These are phyloP conservation scores for Neocatenulostroma microsporum DNA, from an alignment of 2,329 filamentous ascomycete species.

Conservation along the genomic window DNA sequence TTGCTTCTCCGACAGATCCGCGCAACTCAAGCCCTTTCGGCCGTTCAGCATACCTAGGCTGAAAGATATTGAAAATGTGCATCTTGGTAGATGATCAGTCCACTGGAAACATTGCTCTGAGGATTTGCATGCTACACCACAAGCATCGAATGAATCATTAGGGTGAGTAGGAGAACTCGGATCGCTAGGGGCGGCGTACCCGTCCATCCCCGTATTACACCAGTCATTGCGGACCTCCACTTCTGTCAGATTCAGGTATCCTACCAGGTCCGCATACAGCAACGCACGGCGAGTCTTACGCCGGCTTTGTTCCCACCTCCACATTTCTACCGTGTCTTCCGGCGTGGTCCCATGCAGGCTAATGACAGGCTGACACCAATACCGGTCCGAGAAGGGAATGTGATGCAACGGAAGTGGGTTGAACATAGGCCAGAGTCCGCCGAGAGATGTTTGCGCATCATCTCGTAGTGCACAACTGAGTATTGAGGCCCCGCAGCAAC, in stretches of 20 bases:
- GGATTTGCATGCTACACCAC: conserved; percentile 41
- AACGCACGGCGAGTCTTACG: conserved; percentile 23
- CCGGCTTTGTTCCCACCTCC: conserved; percentile 40
- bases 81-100: conserved; percentile 19
- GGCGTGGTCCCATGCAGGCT: conserved; percentile 44
- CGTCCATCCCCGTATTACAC: conserved; percentile 31
- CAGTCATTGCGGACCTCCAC: conserved; percentile 23
- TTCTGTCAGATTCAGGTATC: conserved; percentile 23
- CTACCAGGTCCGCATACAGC: conserved; percentile 25
- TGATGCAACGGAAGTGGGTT: conserved; percentile 43
- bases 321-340: conserved; percentile 43
- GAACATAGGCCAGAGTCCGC: conserved; percentile 46
- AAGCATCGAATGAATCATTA: conserved; percentile 28
- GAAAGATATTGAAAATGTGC: conserved; percentile 27
- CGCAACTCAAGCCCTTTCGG: conserved; percentile 25
- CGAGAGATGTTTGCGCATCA: conserved; percentile 33
- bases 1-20: too few species aligned
- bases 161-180: too few species aligned
- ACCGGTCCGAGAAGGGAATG: conserved; percentile 40
- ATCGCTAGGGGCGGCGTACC: conserved; percentile 23
- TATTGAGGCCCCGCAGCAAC: conserved; percentile 47
- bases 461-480: conserved; percentile 42
- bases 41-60: conserved; percentile 31
- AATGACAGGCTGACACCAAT: conserved; percentile 47
- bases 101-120: conserved; percentile 31